Conservation (phyloP, 306 rosid species). For the Rosa multiflora region DNA sequence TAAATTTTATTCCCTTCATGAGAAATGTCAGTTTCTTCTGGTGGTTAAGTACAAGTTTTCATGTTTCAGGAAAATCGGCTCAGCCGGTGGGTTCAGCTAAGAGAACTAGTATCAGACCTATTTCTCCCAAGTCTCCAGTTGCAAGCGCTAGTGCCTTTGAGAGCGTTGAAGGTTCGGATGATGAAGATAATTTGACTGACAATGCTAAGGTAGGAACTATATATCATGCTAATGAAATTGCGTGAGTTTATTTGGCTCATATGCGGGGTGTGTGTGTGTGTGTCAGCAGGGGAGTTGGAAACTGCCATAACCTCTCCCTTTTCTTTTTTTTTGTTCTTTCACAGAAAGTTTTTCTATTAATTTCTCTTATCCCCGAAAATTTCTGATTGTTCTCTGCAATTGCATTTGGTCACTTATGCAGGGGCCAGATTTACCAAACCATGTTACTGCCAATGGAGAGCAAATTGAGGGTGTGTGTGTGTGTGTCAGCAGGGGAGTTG, state of each 20-base stretch:
- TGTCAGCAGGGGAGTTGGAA: background rate
- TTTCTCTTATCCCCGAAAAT: background rate
- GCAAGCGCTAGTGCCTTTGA: slow-evolving; percentile 92
- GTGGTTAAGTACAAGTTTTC: slow-evolving; percentile 16
- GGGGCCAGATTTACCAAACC: slow-evolving; percentile 68
- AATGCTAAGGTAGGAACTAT: slow-evolving; percentile 43
- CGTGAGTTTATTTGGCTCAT: slow-evolving; percentile 49
- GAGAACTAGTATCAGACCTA: slow-evolving; percentile 54
- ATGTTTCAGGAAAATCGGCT: slow-evolving; percentile 62
- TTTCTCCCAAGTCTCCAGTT: slow-evolving; percentile 92
- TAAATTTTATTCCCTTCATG: background rate
- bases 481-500: background rate
- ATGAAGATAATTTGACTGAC: slow-evolving; percentile 60
- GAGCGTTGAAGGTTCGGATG: slow-evolving; percentile 91
- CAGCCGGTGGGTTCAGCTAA: slow-evolving; percentile 40
- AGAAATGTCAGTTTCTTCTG: background rate
- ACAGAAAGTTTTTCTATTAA: background rate
- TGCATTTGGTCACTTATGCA: slow-evolving; percentile 32
- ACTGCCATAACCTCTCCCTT: background rate
- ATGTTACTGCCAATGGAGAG: slow-evolving; percentile 64
- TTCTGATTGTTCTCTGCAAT: background rate
- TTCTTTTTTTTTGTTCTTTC: background rate
- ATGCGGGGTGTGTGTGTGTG: background rate
- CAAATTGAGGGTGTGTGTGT: slow-evolving; percentile 32
- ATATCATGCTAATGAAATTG: slow-evolving; percentile 64